Evolutionary conservation across 306 rosid species (phyloP).

Genomic region (Fragaria ananassa): DNA sequence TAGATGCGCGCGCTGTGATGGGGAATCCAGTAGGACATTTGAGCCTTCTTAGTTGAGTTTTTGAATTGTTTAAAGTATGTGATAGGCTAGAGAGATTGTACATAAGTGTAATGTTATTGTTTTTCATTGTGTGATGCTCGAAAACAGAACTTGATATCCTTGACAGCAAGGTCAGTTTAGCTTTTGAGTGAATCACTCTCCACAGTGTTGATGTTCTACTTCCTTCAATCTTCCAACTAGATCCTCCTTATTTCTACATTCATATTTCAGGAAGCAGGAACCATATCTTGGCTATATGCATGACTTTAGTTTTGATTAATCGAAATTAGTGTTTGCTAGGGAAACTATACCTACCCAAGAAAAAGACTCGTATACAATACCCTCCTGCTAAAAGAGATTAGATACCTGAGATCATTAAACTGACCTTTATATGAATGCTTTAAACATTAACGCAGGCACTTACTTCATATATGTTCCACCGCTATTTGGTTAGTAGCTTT

Average conservation of each 20-base stretch:
- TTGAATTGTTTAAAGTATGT: not conserved
- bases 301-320: not conserved
- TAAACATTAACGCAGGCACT: not conserved
- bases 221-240: conserved; percentile 3
- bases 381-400: not conserved
- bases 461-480: not conserved
- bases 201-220: not conserved
- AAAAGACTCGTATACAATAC: not conserved
- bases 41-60: not conserved
- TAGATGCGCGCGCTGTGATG: not conserved
- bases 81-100: conserved; percentile 2
- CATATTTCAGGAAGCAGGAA: not conserved
- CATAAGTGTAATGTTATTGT: not conserved
- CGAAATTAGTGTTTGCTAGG: not conserved
- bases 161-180: not conserved
- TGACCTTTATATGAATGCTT: too few relatives aligned
- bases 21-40: conserved; percentile 1
- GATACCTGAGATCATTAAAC: not conserved
- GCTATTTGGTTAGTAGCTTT: not conserved
- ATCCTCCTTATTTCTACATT: not conserved
- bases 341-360: not conserved
- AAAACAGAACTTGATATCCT: not conserved
- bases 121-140: not conserved
- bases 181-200: not conserved
- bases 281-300: not conserved